phyloP scores from a whole-genome alignment of 495 filamentous ascomycete genomes.

The Xylaria flabelliformis region DNA sequence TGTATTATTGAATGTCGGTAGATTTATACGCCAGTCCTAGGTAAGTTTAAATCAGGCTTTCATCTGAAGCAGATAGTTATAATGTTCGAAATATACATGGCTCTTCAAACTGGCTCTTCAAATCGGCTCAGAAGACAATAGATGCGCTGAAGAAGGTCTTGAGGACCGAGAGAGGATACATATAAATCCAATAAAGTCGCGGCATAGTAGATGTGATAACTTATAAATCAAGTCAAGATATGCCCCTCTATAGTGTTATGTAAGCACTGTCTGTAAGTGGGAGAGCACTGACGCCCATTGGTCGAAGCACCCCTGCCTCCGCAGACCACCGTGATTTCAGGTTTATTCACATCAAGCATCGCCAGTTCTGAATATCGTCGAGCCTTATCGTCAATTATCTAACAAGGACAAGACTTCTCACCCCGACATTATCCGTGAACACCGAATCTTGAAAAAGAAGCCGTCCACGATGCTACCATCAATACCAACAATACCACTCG shows the following conservation, averaged over 20 bases:
- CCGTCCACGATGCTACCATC: constrained; percentile 5
- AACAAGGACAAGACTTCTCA: neutral
- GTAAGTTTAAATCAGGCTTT: neutral
- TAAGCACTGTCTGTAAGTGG: neutral
- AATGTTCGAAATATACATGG: neutral
- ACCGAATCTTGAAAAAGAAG: constrained; percentile 5
- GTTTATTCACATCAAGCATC: neutral
- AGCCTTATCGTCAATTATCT: neutral
- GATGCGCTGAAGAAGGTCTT: neutral
- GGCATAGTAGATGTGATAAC: neutral
- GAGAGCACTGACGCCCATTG: constrained; percentile 20
- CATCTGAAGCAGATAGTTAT: neutral
- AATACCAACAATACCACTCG: constrained; percentile 22
- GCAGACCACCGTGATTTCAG: neutral
- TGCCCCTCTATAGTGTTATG: neutral
- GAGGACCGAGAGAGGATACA: neutral
- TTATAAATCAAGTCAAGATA: neutral
- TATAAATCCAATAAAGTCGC: neutral
- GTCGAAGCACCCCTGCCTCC: neutral
- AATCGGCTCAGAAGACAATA: neutral
- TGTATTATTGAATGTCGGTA: neutral
- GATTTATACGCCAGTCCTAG: neutral
- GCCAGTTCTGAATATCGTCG: neutral
- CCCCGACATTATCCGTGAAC: neutral
- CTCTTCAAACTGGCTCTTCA: neutral